Percentiles rank a stretch among this genome's conserved stretches.
phyloP scores from a whole-genome alignment of 2,329 filamentous ascomycete genomes.

The Cladosporium colombiae region DNA sequence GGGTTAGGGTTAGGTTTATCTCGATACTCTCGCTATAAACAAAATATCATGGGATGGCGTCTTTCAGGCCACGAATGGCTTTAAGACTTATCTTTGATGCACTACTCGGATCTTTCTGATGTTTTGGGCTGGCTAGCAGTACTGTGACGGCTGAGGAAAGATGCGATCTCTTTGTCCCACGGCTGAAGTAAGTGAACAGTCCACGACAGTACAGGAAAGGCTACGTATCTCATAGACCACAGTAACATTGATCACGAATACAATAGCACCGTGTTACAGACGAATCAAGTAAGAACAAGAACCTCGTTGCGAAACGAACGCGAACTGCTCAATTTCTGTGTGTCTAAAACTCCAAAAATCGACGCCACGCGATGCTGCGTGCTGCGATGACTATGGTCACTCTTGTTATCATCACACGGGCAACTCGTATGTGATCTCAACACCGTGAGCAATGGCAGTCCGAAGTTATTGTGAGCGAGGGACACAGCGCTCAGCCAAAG shows the following conservation, averaged over 20 bases:
- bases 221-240: too few relatives aligned
- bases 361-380: neutral
- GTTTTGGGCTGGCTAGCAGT: neutral
- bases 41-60: neutral
- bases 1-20: neutral
- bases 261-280: too few relatives aligned
- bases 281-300: too few relatives aligned
- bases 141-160: too few relatives aligned
- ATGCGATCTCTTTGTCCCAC: too few relatives aligned
- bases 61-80: neutral
- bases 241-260: too few relatives aligned
- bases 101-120: accelerated
- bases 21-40: neutral
- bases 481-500: neutral
- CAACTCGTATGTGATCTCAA: neutral
- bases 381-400: neutral
- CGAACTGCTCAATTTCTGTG: neutral
- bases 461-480: too few relatives aligned
- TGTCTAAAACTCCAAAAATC: neutral
- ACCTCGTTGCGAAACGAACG: neutral
- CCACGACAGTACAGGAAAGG: neutral
- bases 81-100: neutral
- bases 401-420: neutral
- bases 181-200: neutral
- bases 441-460: too few relatives aligned